Base-by-base conservation (phyloP, 2,329 filamentous ascomycete genomes). In the Ophiocordyceps sinensis region DNA sequence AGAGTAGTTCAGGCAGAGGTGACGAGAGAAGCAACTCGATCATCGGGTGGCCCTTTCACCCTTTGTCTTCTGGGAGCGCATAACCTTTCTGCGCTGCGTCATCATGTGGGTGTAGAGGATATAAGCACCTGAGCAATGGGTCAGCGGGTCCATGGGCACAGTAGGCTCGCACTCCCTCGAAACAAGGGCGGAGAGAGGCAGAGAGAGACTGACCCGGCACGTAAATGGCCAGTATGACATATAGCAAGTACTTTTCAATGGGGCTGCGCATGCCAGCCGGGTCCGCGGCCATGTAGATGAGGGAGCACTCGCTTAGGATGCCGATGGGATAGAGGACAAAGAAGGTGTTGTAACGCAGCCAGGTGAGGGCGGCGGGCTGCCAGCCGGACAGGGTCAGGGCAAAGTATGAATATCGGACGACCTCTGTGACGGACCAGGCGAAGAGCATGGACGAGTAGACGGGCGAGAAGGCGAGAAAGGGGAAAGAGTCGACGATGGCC, bases 41-140 rank as follows among this genome's bases (percentile, higher is more conserved):
- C 52, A 68, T 50, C 65, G 58, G 11, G 51, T 52, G 44, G 64
- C 64, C 56, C 71, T 68, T 37, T 53, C 52, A 38, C 63, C 56
- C 49, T 66, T 53, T 26, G 58, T 52, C 61, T 72, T 75, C 55
- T 78, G 74, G 34, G 70, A 73, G 41, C 76, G 74, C 66, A 86
- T 67, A 41, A 89, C 76, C 72, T 86, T 94, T 49, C 76, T 72
- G 51, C 89, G 73, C 71, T 98, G 91, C 46, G 72, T 71, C 70
- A 96, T 85, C 91, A 98, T 96, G 63, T 98, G 84, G 19, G 84
- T 86, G 58, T 91, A 96, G 43, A 96, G 64, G 42, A 93, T 73
- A 54, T 91, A 94, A 4, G 84, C 55, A 66, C 85, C 82, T 66
- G 19, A 1, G 31, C 3, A 11, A 7, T 1, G 23, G 28, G 36